Percentiles rank a stretch among this genome's conserved stretches.
Evolutionary conservation across 2,329 filamentous ascomycete genomes (phyloP).

Genomic region (Xylariaceae sp.): DNA sequence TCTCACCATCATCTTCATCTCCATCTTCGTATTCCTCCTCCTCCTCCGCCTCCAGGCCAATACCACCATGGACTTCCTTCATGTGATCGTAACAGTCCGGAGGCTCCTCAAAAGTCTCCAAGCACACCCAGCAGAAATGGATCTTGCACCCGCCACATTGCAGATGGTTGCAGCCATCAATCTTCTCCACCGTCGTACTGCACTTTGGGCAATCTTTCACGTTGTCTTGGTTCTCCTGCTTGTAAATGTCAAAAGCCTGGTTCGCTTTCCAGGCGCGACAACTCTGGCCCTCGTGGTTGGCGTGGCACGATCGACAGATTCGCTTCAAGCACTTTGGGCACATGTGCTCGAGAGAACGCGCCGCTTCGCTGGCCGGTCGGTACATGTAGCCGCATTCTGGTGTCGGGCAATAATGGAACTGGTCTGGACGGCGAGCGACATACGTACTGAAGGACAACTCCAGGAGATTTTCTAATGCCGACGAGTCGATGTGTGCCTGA

Average conservation of each 20-base stretch:
- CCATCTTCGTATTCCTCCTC: background rate
- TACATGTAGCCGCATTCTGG: constrained; percentile 15
- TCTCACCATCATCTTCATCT: background rate
- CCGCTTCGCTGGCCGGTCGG: constrained; percentile 1
- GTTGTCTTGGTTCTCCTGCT: constrained; percentile 7
- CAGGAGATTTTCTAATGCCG: constrained; percentile 12
- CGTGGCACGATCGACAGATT: constrained; percentile 11
- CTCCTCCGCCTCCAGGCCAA: constrained; percentile 2
- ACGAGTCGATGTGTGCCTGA: constrained; percentile 4
- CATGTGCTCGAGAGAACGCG: constrained; percentile 15
- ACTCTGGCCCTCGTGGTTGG: constrained; percentile 18
- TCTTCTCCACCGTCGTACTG: constrained; percentile 28
- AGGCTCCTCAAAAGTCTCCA: constrained; percentile 6
- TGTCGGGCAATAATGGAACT: constrained; percentile 14
- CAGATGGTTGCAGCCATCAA: constrained; percentile 32
- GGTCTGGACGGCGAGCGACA: constrained; percentile 9
- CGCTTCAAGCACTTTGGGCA: constrained; percentile 20
- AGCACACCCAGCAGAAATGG: constrained; percentile 16
- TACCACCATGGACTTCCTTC: constrained; percentile 5
- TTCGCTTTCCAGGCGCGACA: constrained; percentile 16
- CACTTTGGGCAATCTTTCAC: constrained; percentile 23
- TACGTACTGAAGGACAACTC: constrained; percentile 11
- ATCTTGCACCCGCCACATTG: constrained; percentile 18
- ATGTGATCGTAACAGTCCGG: constrained; percentile 6
- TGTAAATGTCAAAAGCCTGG: constrained; percentile 11